Base-by-base conservation (phyloP, 345 rosid genomes). In the Aethionema arabicum region DNA sequence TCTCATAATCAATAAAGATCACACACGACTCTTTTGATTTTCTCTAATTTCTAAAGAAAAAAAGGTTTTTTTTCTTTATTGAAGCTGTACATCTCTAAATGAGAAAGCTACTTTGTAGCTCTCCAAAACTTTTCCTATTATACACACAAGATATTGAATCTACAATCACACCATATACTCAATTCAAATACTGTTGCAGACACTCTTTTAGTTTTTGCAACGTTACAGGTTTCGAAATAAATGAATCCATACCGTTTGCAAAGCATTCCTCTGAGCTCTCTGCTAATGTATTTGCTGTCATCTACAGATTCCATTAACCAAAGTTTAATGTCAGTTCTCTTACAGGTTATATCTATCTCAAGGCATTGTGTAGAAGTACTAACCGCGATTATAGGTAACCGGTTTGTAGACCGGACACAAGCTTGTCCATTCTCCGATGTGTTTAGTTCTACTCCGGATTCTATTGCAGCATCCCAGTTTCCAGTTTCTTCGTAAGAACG, bases 241-340 rank as follows among this genome's bases (percentile, higher is more conserved):
- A 92, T 0, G 98, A 92, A 59, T 71, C 70, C 70, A 92, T 92
- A 43, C 98, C 98, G 45, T 86, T 92, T 46, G 85, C 85, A 44
- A 46, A 92, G 72, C 99, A 93, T 69, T 93, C 95, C 7, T 87
- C 96, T 57, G 88, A 86, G 68, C 96, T 89, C 74, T 89, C 99
- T 29, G 97, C 74, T 73, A 85, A 73, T 42, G 98, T 84, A 70
- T 87, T 92, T n/a, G 97, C 95, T 7, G 96, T 90, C 95, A 93
- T 85, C 99, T 90, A 85, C 87, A 31, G 8, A 46, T 30, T 40
- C 15, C 59, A 63, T 33, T 56, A 14, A 32, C 41, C 9, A 41
- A 21, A 21, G 13, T 40, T 62, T 32, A 27, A 45, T 63, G 2
- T 38, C 42, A 42, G 54, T 50, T 70, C 12, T 69, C 31, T 46